These are phyloP conservation scores for Glaciozyma antarctica DNA, from an alignment of 768 basidiomycete genomes.

Conservation along the genomic window DNA sequence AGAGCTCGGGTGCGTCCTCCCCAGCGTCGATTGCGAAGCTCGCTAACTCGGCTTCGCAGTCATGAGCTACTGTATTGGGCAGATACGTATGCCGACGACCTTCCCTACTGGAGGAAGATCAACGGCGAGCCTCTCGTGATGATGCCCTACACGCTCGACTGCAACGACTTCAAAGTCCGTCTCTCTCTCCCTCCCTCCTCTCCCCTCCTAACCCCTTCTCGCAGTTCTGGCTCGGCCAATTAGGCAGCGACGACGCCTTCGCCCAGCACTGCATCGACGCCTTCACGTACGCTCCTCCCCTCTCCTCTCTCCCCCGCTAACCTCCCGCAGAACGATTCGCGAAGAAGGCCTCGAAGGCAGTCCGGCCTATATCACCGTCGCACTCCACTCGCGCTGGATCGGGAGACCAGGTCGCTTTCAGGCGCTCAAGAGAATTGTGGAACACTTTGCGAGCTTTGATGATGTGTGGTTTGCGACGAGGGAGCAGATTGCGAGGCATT, in stretches of 20 bases:
- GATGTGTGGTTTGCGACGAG: slow-evolving; percentile 36
- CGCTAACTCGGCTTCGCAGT: neutral
- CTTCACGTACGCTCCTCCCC: neutral
- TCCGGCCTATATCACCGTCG: slow-evolving; percentile 30
- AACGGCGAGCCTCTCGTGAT: slow-evolving; percentile 29
- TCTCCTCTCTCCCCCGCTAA: neutral
- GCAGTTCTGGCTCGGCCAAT: slow-evolving; percentile 33
- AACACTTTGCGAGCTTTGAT: slow-evolving; percentile 30
- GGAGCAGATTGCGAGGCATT: slow-evolving; percentile 35
- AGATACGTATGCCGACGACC: slow-evolving; percentile 33
- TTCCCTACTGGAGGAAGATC: slow-evolving; percentile 33
- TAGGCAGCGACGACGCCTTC: slow-evolving; percentile 32
- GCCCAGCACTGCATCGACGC: slow-evolving; percentile 32
- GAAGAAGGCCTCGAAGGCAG: slow-evolving; percentile 34
- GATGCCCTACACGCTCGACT: slow-evolving; percentile 34
- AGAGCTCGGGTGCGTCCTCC: slow-evolving; percentile 33
- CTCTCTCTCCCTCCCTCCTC: slow-evolving; percentile 19
- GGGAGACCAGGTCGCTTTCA: slow-evolving; percentile 35
- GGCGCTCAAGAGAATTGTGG: slow-evolving; percentile 32
- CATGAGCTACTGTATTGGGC: slow-evolving; percentile 31
- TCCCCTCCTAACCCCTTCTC: slow-evolving; percentile 13
- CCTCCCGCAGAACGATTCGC: neutral
- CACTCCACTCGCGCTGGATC: slow-evolving; percentile 34
- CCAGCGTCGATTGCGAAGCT: no score
- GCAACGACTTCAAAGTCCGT: slow-evolving; percentile 34